These are phyloP conservation scores for Beta corolliflora DNA, from an alignment of 179 eudicot species.

Conservation along the genomic window DNA sequence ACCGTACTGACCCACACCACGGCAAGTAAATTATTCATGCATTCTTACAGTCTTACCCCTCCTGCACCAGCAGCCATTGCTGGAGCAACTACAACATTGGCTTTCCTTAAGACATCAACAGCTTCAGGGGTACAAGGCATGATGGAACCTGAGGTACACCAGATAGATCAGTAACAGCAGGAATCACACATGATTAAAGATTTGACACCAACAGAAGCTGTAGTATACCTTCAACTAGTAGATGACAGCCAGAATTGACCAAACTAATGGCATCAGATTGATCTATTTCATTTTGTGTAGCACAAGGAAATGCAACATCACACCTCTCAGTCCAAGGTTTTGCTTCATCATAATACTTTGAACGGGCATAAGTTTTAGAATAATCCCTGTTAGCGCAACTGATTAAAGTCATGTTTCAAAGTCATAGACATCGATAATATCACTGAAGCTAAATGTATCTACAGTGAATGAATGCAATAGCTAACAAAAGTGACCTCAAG, in stretches of 20 bases:
- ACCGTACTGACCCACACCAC: conserved; percentile 4
- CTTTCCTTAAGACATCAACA: conserved; percentile 82
- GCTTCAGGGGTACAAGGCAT: conserved; percentile 99
- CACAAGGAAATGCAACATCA: conserved; percentile 98
- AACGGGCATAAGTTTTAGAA: conserved; percentile 92
- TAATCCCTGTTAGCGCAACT: conserved; percentile 70
- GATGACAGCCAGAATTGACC: conserved; percentile 93
- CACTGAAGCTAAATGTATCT: neutral
- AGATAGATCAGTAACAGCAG: conserved; percentile 16
- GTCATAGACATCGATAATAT: conserved; percentile 15
- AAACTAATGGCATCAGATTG: conserved; percentile 89
- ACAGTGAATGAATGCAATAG: neutral
- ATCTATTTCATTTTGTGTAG: conserved; percentile 91
- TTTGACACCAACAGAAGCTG: neutral
- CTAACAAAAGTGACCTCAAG: conserved; percentile 58
- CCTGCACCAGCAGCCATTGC: conserved; percentile 98
- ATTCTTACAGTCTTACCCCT: conserved; percentile 79
- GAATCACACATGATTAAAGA: neutral
- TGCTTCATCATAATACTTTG: conserved; percentile 93
- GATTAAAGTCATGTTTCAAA: conserved; percentile 20
- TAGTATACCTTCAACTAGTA: conserved; percentile 75
- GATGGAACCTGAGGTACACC: conserved; percentile 62
- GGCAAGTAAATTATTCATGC: conserved; percentile 14
- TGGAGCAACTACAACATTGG: conserved; percentile 88
- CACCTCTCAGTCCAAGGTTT: conserved; percentile 98